Evolutionary conservation across 1,284 basidiomycete genomes (phyloP), one percentile per base, ranked within the genome.

Genomic region (Leccinum insolens): DNA sequence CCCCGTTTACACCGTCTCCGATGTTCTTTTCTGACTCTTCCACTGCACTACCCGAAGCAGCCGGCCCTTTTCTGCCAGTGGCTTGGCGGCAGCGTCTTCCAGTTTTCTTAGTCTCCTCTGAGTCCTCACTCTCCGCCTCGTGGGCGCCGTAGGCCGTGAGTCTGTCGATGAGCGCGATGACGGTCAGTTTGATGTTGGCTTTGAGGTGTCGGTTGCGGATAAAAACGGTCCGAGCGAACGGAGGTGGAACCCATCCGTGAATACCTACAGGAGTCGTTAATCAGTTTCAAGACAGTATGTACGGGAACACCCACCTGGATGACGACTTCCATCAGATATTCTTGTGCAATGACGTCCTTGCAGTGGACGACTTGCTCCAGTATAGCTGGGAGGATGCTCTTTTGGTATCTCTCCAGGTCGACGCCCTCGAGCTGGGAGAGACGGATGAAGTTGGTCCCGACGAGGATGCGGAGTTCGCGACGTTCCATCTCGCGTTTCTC

Each of bases 301-400:
- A 34, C 34, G 34, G 9, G 34, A 11, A 34, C 34, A 34, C 34
- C 34, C 9, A 34, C 34, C 34, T 34, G 1, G 95, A 71, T 98
- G 70, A 98, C 94, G 6, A 98, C 96, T 79, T 98, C 96, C 96
- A 98, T 98, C 55, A 98, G 81, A 79, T 98, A 98, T 76, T 98
- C 96, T 79, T 98, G 96, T 0, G 96, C 96, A 69, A 98, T 98
- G 64, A 96, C 93, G 76, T 98, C 96, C 78, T 96, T 96, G 82
- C 96, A 98, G 76, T 91, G 96, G 71, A 98, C 95, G 61, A 98
- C 93, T 80, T 98, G 96, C 80, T 98, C 95, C 62, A 98, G 81
- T 65, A 98, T 89, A 68, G 92, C 93, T 0, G 95, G 96, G 34
- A 34, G 34, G 9, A 34, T 34, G 34, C 34, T 34, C 34, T 34